Base-by-base conservation (phyloP, 169 alveolate species). In the Plasmodium vinckei region DNA sequence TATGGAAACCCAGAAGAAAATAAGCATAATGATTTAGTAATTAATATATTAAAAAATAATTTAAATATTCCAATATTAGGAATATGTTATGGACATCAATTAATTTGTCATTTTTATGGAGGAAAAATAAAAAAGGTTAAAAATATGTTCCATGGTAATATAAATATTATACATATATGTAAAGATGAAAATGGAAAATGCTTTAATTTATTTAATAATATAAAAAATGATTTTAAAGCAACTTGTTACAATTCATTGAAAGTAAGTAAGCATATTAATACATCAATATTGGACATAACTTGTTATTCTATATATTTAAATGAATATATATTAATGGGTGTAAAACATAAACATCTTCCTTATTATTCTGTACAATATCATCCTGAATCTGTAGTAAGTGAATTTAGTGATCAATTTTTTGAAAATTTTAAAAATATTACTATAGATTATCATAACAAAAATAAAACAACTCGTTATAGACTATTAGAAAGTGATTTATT, bases 381-480 rank as follows among this genome's bases (percentile, higher is more conserved):
- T 57, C 95, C 94, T 1, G 94, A 93, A 73, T 91, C 94, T 1
- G 71, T 93, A 9, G 93, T 92, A 56, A 87, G 93, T 9, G 88
- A 77, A 1, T 64, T 46, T n/a, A 93, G 93, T 21, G 5, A 5
- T 5, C 19, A 46, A 13, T 84, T 91, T 70, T 73, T 73, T 33
- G 63, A 65, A n/a, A 64, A 69, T 63, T 77, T 54, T 71, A 87
- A 54, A 56, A 77, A 73, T 13, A 87, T 67, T 56, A 77, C 71
- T 3, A 59, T 73, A 4, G 60, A 46, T 10, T 51, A 47, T 9
- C 21, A 51, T 15, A 39, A 56, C 12, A 42, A 12, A 0, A 23
- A 68, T 33, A 56, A 68, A 56, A 57, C 19, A 6, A 25, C 13
- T 42, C 25, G 19, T 23, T 51, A 64, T n/a, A 77, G 39, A 15